These are phyloP conservation scores for Nigrospora sphaerica DNA, from an alignment of 2,329 filamentous ascomycete species.

Conservation along the genomic window DNA sequence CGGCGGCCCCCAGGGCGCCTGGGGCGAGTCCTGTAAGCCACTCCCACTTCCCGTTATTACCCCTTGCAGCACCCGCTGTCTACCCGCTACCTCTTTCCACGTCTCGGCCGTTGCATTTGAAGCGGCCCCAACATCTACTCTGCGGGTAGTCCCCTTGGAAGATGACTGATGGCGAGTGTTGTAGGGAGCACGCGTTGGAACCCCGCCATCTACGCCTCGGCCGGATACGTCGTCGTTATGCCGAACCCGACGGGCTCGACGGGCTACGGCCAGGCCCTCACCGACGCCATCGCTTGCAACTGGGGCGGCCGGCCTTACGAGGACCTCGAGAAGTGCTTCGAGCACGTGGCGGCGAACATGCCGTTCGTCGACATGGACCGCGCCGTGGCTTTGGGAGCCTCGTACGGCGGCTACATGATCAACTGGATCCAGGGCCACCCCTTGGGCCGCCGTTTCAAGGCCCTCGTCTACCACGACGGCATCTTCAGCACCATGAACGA, in stretches of 20 bases:
- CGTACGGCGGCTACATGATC: conserved; percentile 71
- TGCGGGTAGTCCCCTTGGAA: too few species aligned
- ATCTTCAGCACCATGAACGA: conserved; percentile 67
- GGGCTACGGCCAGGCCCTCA: conserved; percentile 72
- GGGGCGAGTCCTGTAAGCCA: conserved; percentile 54
- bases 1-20: conserved; percentile 74
- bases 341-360: conserved; percentile 62
- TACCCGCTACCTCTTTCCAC: neutral
- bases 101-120: too few species aligned
- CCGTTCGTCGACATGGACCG: conserved; percentile 61
- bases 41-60: neutral
- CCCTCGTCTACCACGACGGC: conserved; percentile 82
- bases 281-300: conserved; percentile 68
- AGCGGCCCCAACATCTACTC: too few species aligned
- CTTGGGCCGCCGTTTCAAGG: conserved; percentile 78
- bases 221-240: conserved; percentile 75
- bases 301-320: conserved; percentile 84
- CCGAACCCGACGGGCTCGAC: conserved; percentile 82
- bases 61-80: neutral
- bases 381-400: conserved; percentile 68
- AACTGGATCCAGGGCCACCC: conserved; percentile 89
- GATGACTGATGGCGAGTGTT: too few species aligned
- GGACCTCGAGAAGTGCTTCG: conserved; percentile 72
- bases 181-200: conserved; percentile 71
- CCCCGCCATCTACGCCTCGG: conserved; percentile 76